Conservation (phyloP, 2,329 filamentous ascomycete species). For the Clonostachys solani region DNA sequence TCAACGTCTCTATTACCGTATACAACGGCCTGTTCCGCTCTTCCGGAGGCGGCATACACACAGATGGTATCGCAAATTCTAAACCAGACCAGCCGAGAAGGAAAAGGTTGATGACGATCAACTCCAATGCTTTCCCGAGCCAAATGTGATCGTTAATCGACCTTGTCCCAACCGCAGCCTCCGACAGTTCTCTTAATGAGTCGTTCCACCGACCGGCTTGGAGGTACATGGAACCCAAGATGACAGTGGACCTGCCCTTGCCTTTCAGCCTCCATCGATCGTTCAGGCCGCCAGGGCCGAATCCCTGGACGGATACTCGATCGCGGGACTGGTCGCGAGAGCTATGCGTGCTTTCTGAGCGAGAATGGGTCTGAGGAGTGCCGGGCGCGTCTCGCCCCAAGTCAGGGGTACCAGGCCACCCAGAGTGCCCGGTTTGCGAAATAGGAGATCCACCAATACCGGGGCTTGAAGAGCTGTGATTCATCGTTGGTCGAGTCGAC, state of each 20-base stretch:
- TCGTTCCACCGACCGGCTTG: conserved; percentile 88
- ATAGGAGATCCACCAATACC: conserved; percentile 15
- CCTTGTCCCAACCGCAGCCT: conserved; percentile 73
- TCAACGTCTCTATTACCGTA: conserved; percentile 6
- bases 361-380: conserved; percentile 29
- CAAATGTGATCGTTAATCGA: conserved; percentile 89
- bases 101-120: conserved; percentile 76
- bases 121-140: conserved; percentile 93
- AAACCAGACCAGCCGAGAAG: conserved; percentile 80
- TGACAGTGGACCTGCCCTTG: conserved; percentile 72
- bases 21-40: no score
- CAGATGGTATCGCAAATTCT: conserved; percentile 71
- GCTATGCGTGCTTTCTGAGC: conserved; percentile 34
- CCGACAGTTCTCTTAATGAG: conserved; percentile 76
- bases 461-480: conserved; percentile 44
- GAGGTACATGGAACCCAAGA: conserved; percentile 82
- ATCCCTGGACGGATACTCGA: conserved; percentile 63
- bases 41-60: conserved; percentile 43
- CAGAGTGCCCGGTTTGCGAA: no score
- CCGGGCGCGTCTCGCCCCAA: conserved; percentile 15
- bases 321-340: conserved; percentile 48
- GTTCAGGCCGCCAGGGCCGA: conserved; percentile 65
- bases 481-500: conserved; percentile 37
- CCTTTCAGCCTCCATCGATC: conserved; percentile 78
- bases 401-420: no score